Evolutionary conservation across 805 yeast genomes (phyloP), one percentile per base, ranked within the genome.

Genomic region (Candida pseudoglaebosa): DNA sequence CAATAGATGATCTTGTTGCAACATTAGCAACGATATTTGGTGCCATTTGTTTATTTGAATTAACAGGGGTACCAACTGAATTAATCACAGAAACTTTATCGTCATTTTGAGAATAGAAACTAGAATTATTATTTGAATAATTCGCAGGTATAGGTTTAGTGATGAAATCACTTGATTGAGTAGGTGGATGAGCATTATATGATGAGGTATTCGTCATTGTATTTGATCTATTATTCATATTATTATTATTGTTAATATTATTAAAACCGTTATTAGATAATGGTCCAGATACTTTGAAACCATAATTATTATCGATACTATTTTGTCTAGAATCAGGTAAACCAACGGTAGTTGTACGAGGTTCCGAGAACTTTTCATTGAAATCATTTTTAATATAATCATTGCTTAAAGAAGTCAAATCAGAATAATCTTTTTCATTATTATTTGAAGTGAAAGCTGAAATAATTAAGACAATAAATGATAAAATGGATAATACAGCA

Each of bases 401-500:
- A 24, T 32, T 32, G 12, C 16, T 32, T 14, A 32, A 32, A 4
- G 35, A 41, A 34, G 41, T 50, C 17, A 33, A 35, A 19, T 49
- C 47, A 22, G 39, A 24, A n/a, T 40, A 45, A 2, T 37, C 52
- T 8, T 47, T 50, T 12, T 44, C 49, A 13, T 42, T 44, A 16
- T 50, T 50, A n/a, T 40, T 45, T 4, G 43, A 44, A 8, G 19
- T 76, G 47, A 21, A 50, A 49, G 30, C 58, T 4, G 56, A 50
- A 13, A 65, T 41, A 36, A 75, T 67, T 21, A 75, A 61, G 30
- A 78, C 56, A 4, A 84, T 75, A 2, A 81, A 43, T 2, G 79
- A 59, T 2, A 78, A 38, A 41, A 84, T 61, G 39, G 71, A 70
- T 38, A 80, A 59, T 0, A 70, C 82, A 9, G 85, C 82, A 3